Evolutionary conservation across 371 early-diverging fungal genomes (phyloP), one percentile per base, ranked within the genome.

Genomic region (Mucor saturninus): DNA sequence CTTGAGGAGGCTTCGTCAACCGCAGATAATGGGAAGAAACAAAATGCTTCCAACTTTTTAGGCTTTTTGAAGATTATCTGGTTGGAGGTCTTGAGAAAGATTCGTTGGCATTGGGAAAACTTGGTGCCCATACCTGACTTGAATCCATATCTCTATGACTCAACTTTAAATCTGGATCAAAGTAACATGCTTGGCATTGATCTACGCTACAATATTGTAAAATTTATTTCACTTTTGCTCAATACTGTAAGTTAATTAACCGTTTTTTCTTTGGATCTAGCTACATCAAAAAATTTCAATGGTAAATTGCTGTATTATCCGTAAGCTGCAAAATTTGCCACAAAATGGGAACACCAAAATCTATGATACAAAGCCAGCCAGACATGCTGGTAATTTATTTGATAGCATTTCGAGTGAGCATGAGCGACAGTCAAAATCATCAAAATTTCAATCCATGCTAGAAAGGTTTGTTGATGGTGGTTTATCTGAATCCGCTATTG

Each of bases 271-370:
- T n/a, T 4, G n/a, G 15, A 43, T 11, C 1, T 56, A 81, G 77
- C 56, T 93, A 3, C 88, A 93, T 62, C 96, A 96, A 81, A 96
- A 96, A 59, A 71, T 96, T 13, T 85, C 90, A 54, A 93, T 96
- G 95, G 68, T 96, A 42, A 94, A 95, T 64, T 93, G 91, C 66
- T 95, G 95, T 71, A 85, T 90, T 38, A 68, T 77, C n/a, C 83
- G 91, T 35, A 76, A 81, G 21, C 61, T 76, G 30, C 64, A 71
- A 31, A 62, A 51, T 15, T 29, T 59, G 4, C 54, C 69, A 6
- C 53, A 58, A 29, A 61, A 56, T 40, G 61, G 61, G 37, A 56
- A 57, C 29, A 4, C 21, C 14, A 54, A 46, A 11, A 21, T 50
- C 13, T 15, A 61, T 29, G 46, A 30, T n/a, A 46, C 46, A 2